Percentiles rank a stretch among this genome's conserved stretches.
Conservation (phyloP, 1,284 basidiomycete genomes). For the Wallemia ichthyophaga region DNA sequence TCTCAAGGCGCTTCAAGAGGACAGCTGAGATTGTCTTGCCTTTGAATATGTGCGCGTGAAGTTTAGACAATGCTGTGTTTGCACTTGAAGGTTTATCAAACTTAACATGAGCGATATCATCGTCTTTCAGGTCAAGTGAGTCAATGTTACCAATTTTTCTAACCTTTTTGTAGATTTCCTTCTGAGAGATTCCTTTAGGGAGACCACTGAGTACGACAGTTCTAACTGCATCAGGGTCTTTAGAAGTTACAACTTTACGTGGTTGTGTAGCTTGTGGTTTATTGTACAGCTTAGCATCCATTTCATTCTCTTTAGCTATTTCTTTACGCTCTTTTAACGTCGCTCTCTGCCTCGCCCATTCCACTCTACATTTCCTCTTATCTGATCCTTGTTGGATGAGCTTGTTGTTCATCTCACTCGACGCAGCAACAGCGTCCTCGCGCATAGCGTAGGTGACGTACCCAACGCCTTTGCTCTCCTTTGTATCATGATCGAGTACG, state of each 20-base stretch:
- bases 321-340: slow-evolving; percentile 6
- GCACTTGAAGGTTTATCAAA: slow-evolving; percentile 45
- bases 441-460: slow-evolving; percentile 75
- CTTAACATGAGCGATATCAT: slow-evolving; percentile 28
- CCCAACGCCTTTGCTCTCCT: slow-evolving; percentile 82
- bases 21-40: slow-evolving; percentile 58
- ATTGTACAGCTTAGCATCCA: slow-evolving; percentile 15
- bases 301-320: slow-evolving; percentile 1
- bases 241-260: slow-evolving; percentile 6
- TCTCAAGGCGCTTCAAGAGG: slow-evolving; percentile 58
- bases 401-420: slow-evolving; percentile 22
- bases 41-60: slow-evolving; percentile 84
- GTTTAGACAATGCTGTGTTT: slow-evolving; percentile 38
- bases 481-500: slow-evolving; percentile 46
- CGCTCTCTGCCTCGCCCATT: slow-evolving; percentile 27
- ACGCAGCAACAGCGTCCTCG: slow-evolving; percentile 57
- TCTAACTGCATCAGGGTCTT: slow-evolving; percentile 43
- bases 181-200: slow-evolving; percentile 33
- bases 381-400: slow-evolving; percentile 24
- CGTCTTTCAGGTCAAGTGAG: slow-evolving; percentile 36
- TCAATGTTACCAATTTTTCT: slow-evolving; percentile 42
- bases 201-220: slow-evolving; percentile 51
- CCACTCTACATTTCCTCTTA: slow-evolving; percentile 32
- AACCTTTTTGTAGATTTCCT: slow-evolving; percentile 60
- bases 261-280: slow-evolving; percentile 24